These are phyloP conservation scores for Aspergillus fumigatus DNA, from an alignment of 2,329 filamentous ascomycete species.

Conservation along the genomic window DNA sequence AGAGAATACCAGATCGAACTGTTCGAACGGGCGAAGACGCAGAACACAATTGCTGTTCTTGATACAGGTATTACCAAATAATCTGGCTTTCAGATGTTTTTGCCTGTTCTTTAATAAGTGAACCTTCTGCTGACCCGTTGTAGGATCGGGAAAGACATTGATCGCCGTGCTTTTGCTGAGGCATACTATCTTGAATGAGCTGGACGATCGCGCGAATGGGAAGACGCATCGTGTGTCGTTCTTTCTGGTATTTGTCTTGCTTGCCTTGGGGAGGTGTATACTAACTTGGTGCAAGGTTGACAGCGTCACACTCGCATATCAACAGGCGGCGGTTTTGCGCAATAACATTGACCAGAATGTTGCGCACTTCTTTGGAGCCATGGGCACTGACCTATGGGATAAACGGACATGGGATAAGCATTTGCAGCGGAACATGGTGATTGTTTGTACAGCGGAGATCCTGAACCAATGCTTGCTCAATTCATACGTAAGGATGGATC, in stretches of 20 bases:
- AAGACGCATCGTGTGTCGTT: constrained; percentile 66
- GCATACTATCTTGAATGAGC: constrained; percentile 70
- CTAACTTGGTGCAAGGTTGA: constrained; percentile 55
- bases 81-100: not conserved
- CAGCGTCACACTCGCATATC: constrained; percentile 83
- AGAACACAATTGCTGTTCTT: constrained; percentile 88
- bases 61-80: constrained; percentile 62
- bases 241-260: constrained; percentile 60
- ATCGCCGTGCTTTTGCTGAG: constrained; percentile 83
- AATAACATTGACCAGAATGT: constrained; percentile 75
- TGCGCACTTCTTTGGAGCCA: constrained; percentile 68
- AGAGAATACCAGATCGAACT: constrained; percentile 90
- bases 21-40: constrained; percentile 77
- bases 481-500: constrained; percentile 72
- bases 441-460: constrained; percentile 90
- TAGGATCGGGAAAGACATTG: constrained; percentile 89
- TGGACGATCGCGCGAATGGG: constrained; percentile 62
- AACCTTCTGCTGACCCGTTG: not conserved
- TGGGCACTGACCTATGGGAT: constrained; percentile 59
- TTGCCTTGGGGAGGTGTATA: not conserved
- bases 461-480: constrained; percentile 72
- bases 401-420: constrained; percentile 56
- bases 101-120: not conserved
- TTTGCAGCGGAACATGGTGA: constrained; percentile 66
- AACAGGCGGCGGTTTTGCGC: constrained; percentile 78